A percentile compares a stretch with the other conserved stretches of the same genome.
phyloP scores from a whole-genome alignment of 768 basidiomycete species.

The Leccinum aurantiacum region DNA sequence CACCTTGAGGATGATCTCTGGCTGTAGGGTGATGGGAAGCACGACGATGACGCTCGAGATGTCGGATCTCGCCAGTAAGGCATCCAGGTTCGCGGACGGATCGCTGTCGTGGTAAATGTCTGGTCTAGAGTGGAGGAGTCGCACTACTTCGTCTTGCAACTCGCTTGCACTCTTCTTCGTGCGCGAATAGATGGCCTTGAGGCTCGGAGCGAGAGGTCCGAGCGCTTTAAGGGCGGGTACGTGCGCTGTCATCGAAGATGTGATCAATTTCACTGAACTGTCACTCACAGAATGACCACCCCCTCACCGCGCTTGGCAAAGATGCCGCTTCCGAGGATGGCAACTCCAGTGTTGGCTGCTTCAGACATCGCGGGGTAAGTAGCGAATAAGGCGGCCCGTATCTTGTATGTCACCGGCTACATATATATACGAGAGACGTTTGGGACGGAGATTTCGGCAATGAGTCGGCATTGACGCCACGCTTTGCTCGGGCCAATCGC shows the following conservation, averaged over 20 bases:
- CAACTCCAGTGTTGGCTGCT: conserved; percentile 49
- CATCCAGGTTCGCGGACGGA: conserved; percentile 47
- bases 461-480: too few relatives aligned
- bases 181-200: conserved; percentile 80
- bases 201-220: conserved; percentile 42
- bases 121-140: conserved; percentile 40
- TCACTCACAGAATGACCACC: not conserved
- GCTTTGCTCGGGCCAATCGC: not conserved
- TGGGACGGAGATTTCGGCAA: not conserved
- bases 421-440: not conserved
- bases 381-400: not conserved
- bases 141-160: conserved; percentile 48
- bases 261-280: not conserved
- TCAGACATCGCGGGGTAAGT: conserved; percentile 36
- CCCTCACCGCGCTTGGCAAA: conserved; percentile 70
- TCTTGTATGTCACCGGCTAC: not conserved
- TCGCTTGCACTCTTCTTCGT: conserved; percentile 59
- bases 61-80: conserved; percentile 65
- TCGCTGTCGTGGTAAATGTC: conserved; percentile 58
- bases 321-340: conserved; percentile 79
- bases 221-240: conserved; percentile 69
- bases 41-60: conserved; percentile 73
- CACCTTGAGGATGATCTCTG: conserved; percentile 60
- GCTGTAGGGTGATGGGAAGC: conserved; percentile 76
- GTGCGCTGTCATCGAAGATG: conserved; percentile 50